Base-by-base conservation (phyloP, 371 early-diverging fungal genomes). In the Rozella allomycis region DNA sequence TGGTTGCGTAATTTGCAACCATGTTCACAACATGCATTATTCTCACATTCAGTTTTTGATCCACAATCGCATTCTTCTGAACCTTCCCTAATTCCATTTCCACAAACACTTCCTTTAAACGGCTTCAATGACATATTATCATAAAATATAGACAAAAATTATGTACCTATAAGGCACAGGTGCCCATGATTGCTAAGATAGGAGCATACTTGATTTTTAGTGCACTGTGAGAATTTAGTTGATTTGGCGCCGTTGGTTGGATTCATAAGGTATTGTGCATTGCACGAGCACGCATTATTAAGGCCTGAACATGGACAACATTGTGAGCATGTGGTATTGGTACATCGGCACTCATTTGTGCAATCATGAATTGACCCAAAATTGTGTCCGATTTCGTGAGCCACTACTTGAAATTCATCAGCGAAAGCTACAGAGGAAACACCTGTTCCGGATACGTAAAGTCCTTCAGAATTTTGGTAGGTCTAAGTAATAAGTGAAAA, bases 31-130 rank as follows among this genome's bases (percentile, higher is more conserved):
- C 93, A 88, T 3, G 61, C 58, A 36, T 79, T 72, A 16, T 46
- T 56, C 12, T 46, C 55, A 43, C 79, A 78, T 18, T 65, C 69
- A n/a, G 62, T 70, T 20, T 51, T 34, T 4, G 69, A 66, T 8
- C 79, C 84, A 37, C 86, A 81, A 46, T 93, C 94, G 48, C 94
- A 93, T 22, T 93, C 77, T 50, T 93, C 94, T 30, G 72, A 74
- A 0, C 46, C 49, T 50, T 91, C 93, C 35, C 66, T 65, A 32
- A 93, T 69, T 1, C 91, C 91, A 47, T 93, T 90, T 10, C 93
- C 93, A 45, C 93, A 91, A 47, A 80, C 76, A 17, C 69, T 63
- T 9, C 47, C 8, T 34, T 53, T 54, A 29, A 72, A 36, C 25
- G 50, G n/a, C n/a, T n/a, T n/a, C n/a, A n/a, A n/a, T n/a, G n/a